phyloP scores from a whole-genome alignment of 2,329 filamentous ascomycete genomes.

The Ascochyta lentis region DNA sequence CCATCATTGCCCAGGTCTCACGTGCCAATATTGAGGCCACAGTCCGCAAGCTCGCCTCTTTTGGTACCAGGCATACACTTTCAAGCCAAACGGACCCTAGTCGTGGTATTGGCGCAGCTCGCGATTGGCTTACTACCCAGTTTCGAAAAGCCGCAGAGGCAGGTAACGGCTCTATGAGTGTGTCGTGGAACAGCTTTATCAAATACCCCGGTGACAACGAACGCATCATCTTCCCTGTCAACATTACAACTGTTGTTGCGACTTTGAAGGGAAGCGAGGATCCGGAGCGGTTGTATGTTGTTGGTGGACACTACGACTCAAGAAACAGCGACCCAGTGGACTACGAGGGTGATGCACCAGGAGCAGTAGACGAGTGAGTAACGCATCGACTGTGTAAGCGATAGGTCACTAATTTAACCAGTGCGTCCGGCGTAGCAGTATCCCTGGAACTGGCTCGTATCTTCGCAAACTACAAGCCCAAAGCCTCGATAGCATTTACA shows the following conservation, averaged over 20 bases:
- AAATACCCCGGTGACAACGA: conserved; percentile 47
- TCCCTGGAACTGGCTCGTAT: conserved; percentile 61
- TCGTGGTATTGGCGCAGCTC: conserved; percentile 61
- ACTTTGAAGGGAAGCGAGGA: conserved; percentile 57
- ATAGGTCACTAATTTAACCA: background rate
- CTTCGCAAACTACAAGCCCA: conserved; percentile 54
- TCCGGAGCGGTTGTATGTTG: conserved; percentile 57
- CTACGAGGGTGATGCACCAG: conserved; percentile 59
- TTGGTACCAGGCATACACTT: conserved; percentile 62
- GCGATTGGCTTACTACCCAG: conserved; percentile 60
- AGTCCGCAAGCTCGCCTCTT: conserved; percentile 59
- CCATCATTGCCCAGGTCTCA: conserved; percentile 47
- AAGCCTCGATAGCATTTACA: conserved; percentile 60
- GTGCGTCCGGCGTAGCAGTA: conserved; percentile 41
- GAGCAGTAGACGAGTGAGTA: conserved; percentile 59
- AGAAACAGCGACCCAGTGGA: conserved; percentile 57
- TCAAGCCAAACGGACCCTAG: conserved; percentile 57
- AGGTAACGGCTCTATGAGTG: conserved; percentile 56
- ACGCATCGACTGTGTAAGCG: too few relatives aligned
- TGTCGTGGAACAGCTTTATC: conserved; percentile 59
- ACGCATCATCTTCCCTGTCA: conserved; percentile 55
- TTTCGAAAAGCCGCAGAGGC: conserved; percentile 54
- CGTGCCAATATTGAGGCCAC: conserved; percentile 55
- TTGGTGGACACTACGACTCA: conserved; percentile 62
- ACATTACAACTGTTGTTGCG: conserved; percentile 56